Percentiles rank a stretch among this genome's conserved stretches.
These are phyloP conservation scores for Xylariaceae sp. DNA, from an alignment of 2,329 filamentous ascomycete genomes.

Conservation along the genomic window DNA sequence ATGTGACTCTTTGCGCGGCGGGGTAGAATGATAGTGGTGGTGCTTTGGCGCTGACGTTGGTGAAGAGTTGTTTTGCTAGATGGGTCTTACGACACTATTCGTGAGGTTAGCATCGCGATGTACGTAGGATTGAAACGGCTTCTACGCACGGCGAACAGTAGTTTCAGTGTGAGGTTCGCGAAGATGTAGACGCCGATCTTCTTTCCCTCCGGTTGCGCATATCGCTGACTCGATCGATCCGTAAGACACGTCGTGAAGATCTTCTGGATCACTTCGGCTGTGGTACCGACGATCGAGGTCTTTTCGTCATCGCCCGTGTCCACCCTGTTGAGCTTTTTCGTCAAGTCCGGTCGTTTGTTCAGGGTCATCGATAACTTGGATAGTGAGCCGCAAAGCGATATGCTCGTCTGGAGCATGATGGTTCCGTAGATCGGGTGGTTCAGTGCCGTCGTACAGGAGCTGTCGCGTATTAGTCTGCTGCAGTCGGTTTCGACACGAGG, in stretches of 20 bases:
- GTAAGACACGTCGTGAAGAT: constrained; percentile 87
- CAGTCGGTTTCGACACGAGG: not conserved
- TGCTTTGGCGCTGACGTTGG: constrained; percentile 77
- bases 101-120: constrained; percentile 9
- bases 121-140: not conserved
- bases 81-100: constrained; percentile 70
- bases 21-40: constrained; percentile 78
- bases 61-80: constrained; percentile 82
- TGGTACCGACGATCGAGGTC: constrained; percentile 76
- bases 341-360: constrained; percentile 73
- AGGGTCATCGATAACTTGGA: constrained; percentile 79
- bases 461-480: constrained; percentile 32
- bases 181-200: constrained; percentile 86
- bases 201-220: constrained; percentile 71
- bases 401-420: constrained; percentile 76
- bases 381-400: constrained; percentile 74
- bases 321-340: constrained; percentile 53
- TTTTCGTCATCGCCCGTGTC: constrained; percentile 62
- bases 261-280: constrained; percentile 82
- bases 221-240: constrained; percentile 64
- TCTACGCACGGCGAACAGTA: constrained; percentile 68
- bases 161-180: constrained; percentile 82
- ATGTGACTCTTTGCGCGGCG: constrained; percentile 81
- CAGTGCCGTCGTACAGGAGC: constrained; percentile 77
- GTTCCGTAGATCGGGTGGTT: constrained; percentile 73